Evolutionary conservation across 345 rosid species (phyloP).

Genomic region (Fremontodendron californicum): DNA sequence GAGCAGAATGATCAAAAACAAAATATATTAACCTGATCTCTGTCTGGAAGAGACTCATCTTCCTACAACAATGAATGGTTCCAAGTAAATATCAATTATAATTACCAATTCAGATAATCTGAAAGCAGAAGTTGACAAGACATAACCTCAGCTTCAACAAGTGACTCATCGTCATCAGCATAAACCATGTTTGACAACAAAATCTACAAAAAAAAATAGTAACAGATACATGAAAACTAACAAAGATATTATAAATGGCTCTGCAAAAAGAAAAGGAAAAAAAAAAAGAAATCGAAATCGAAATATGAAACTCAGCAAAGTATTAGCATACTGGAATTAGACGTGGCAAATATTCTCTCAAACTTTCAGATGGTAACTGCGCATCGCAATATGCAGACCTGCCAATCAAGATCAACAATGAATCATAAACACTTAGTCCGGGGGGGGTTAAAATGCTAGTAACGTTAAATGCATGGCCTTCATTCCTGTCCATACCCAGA

Average conservation of each 20-base stretch:
- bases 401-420: conserved; percentile 29
- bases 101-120: neutral
- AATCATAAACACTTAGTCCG: neutral
- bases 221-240: conserved; percentile 15
- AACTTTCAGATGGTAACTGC: conserved; percentile 62
- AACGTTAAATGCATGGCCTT: neutral
- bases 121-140: conserved; percentile 11
- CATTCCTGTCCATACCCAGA: neutral
- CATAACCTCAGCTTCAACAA: conserved; percentile 76
- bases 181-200: conserved; percentile 90
- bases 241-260: neutral
- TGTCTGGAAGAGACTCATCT: conserved; percentile 93
- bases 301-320: neutral
- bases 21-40: conserved; percentile 71
- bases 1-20: conserved; percentile 12
- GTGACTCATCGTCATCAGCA: conserved; percentile 93
- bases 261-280: conserved; percentile 6
- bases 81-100: conserved; percentile 5
- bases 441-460: neutral
- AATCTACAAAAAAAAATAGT: conserved; percentile 45
- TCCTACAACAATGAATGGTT: conserved; percentile 56
- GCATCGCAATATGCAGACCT: conserved; percentile 97
- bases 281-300: too few species aligned
- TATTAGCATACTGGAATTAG: conserved; percentile 64
- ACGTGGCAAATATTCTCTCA: conserved; percentile 81